Conservation (phyloP, 495 filamentous ascomycete species). For the Rhizodiscina lignyota region DNA sequence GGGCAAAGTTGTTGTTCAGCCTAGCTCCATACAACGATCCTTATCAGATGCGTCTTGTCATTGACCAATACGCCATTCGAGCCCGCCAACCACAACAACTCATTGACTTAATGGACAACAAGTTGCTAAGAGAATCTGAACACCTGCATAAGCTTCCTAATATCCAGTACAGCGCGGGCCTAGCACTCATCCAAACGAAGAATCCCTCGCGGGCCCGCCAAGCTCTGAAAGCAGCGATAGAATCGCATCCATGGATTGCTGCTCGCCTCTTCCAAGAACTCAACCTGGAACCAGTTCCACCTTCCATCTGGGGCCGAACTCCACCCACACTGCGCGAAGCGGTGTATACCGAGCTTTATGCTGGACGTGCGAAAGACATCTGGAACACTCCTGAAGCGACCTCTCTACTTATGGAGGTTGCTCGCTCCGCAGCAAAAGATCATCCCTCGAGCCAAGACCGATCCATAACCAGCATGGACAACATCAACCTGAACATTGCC, state of each 20-base stretch:
- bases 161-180: slow-evolving; percentile 4
- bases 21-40: slow-evolving; percentile 63
- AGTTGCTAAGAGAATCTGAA: slow-evolving; percentile 24
- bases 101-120: slow-evolving; percentile 38
- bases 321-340: slow-evolving; percentile 51
- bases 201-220: slow-evolving; percentile 46
- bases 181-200: slow-evolving; percentile 55
- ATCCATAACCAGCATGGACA: too few relatives aligned
- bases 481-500: slow-evolving; percentile 27
- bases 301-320: slow-evolving; percentile 62
- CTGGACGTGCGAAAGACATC: slow-evolving; percentile 63
- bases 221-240: slow-evolving; percentile 46
- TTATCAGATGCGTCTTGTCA: slow-evolving; percentile 57
- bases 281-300: slow-evolving; percentile 52
- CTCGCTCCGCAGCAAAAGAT: slow-evolving; percentile 29
- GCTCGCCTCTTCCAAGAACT: slow-evolving; percentile 60
- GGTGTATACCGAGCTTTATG: slow-evolving; percentile 64
- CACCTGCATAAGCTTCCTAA: slow-evolving; percentile 22
- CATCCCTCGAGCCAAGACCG: too few relatives aligned
- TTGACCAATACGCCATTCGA: slow-evolving; percentile 73
- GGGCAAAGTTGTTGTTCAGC: slow-evolving; percentile 68
- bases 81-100: slow-evolving; percentile 62
- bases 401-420: slow-evolving; percentile 55
- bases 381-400: slow-evolving; percentile 73
- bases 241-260: slow-evolving; percentile 66